Base-by-base conservation (phyloP, 1,284 basidiomycete species). In the Ustanciosporium gigantosporum region DNA sequence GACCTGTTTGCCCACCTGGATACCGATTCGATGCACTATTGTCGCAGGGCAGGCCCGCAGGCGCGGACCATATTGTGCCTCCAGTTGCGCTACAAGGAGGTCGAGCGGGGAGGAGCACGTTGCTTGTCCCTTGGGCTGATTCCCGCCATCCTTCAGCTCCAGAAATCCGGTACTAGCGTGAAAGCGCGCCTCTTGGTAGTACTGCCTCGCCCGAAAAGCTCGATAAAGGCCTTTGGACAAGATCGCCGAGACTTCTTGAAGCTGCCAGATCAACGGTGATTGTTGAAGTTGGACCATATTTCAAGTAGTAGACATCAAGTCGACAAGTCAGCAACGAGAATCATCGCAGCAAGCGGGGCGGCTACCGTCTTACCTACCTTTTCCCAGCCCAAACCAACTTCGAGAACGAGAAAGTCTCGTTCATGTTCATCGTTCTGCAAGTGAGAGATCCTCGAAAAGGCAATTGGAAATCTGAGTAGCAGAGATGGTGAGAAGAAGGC, bases 101-200 rank as follows among this genome's bases (percentile, higher is more conserved):
- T 8, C 17, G 17, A 35, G 32, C 9, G 32, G 14, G 8, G 32
- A 29, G n/a, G 27, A 29, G n/a, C 27, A 29, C 27, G 27, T 29
- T 29, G 27, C 27, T 29, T 9, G 9, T 19, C 8, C 17, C 11
- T 9, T 35, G 8, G 32, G 32, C 9, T 35, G 27, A 9, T 35
- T n/a, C n/a, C n/a, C n/a, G n/a, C n/a, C n/a, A n/a, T n/a, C n/a
- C n/a, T n/a, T n/a, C n/a, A n/a, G n/a, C 19, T 23, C 14, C 8
- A 37, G 13, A 22, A 22, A 37, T 19, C 36, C 46, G 2, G 46
- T 46, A 29, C 65, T 67, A 1, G 60, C 56, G n/a, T 67, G 65
- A 31, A 59, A 67, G 2, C 60, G 61, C 14, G 59, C 65, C 23
- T 64, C 59, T 25, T 61, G 27, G 36, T 67, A 67, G 55, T 67